Percentiles rank a stretch among this genome's conserved stretches.
Evolutionary conservation across 352 stramenopile genomes (phyloP).

Genomic region (Pythium scleroteichum): DNA sequence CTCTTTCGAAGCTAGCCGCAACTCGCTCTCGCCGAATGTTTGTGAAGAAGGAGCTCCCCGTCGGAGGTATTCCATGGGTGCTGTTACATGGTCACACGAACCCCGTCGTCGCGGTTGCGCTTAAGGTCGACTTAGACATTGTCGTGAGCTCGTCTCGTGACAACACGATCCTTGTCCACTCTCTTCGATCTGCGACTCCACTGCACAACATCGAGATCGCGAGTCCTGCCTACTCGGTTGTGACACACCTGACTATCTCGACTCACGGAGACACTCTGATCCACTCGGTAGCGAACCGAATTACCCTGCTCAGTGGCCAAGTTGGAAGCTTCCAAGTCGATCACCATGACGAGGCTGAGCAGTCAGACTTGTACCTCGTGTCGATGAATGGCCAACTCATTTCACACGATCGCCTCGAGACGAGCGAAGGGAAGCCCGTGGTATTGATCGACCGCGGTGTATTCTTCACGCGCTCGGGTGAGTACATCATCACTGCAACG

Average conservation of each 20-base stretch:
- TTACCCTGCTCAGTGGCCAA: constrained; percentile 20
- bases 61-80: constrained; percentile 80
- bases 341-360: constrained; percentile 34
- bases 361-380: constrained; percentile 77
- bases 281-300: constrained; percentile 53
- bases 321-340: constrained; percentile 38
- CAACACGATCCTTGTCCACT: constrained; percentile 77
- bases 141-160: constrained; percentile 80
- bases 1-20: constrained; percentile 78
- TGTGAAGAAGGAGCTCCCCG: constrained; percentile 81
- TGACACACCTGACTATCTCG: constrained; percentile 79
- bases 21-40: constrained; percentile 83
- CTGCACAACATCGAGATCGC: constrained; percentile 74
- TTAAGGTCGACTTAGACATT: constrained; percentile 83
- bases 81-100: constrained; percentile 75
- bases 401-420: constrained; percentile 55
- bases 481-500: constrained; percentile 78
- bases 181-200: constrained; percentile 66
- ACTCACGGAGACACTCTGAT: constrained; percentile 69
- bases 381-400: constrained; percentile 84
- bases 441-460: constrained; percentile 68
- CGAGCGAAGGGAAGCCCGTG: constrained; percentile 42
- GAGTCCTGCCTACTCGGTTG: constrained; percentile 44
- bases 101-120: constrained; percentile 72
- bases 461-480: constrained; percentile 74